phyloP scores from a whole-genome alignment of 129 eudicot species.

The Chrysanthemum lavandulifolium region DNA sequence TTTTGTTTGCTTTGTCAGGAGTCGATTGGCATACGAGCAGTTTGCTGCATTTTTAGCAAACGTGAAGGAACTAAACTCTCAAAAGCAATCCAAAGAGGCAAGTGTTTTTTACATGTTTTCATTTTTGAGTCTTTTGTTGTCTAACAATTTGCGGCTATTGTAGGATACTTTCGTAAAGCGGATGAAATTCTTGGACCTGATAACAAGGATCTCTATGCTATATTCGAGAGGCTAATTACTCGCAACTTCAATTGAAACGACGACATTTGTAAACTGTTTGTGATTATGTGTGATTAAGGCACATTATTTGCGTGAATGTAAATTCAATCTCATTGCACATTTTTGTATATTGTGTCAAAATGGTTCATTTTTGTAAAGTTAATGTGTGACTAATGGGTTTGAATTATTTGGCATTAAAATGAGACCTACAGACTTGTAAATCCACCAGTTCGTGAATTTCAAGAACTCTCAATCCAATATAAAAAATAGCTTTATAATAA shows the following conservation, averaged over 20 bases:
- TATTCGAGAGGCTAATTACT: slow-evolving; percentile 80
- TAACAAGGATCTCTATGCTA: slow-evolving; percentile 78
- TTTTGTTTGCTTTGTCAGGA: slow-evolving; percentile 48
- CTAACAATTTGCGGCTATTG: slow-evolving; percentile 10
- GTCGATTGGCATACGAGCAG: slow-evolving; percentile 90
- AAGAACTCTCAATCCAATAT: too few relatives aligned
- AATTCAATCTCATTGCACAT: slow-evolving; percentile 20
- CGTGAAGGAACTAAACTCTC: slow-evolving; percentile 90
- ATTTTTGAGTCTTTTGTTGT: not conserved
- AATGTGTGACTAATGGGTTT: too few relatives aligned
- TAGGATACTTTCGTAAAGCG: slow-evolving; percentile 88
- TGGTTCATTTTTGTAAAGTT: not conserved
- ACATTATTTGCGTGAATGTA: slow-evolving; percentile 20
- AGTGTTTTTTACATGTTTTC: not conserved
- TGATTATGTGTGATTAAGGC: slow-evolving; percentile 3
- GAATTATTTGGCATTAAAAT: too few relatives aligned
- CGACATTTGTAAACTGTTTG: not conserved
- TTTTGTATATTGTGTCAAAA: slow-evolving; percentile 25
- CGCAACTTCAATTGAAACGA: slow-evolving; percentile 60
- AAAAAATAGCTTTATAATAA: too few relatives aligned
- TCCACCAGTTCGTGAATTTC: too few relatives aligned
- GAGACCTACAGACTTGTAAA: too few relatives aligned
- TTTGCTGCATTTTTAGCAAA: slow-evolving; percentile 90
- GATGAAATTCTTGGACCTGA: slow-evolving; percentile 91
- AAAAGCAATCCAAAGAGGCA: slow-evolving; percentile 95